Evolutionary conservation across 2,329 filamentous ascomycete species (phyloP), one percentile per base, ranked within the genome.

Genomic region (Diaporthe aspalathi): DNA sequence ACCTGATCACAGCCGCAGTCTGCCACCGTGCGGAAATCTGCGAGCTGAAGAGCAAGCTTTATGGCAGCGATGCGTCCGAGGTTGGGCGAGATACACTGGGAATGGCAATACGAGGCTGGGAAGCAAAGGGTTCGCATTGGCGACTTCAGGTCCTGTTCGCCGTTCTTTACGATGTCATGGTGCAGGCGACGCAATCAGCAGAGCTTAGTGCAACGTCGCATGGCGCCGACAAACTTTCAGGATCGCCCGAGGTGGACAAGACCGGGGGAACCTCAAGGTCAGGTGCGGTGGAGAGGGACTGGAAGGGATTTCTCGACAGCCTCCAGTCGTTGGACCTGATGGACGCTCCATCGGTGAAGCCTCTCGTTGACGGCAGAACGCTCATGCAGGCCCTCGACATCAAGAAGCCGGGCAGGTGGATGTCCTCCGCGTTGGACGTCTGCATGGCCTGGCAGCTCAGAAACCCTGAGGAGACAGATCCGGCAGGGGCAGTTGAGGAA

Each of bases 361-460:
- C 87, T 6, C 82, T 94, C 29, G 84, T 97, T 43, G 93, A 97
- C 77, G 95, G 96, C 20, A 92, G 88, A 49, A 84, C 91, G 67
- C 87, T 98, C 24, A 88, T 90, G 22, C 87, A 90, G 73, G 89
- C 88, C 5, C 84, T 98, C 4, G 89, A 87, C 0, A 83, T 87
- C n/a, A 90, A 90, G 74, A 90, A 90, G 74, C 91, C 93, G 0
- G 94, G 94, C 1, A 90, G 86, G n/a, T 98, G 95, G 95, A 92
- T 97, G 87, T 90, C 90, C 68, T 86, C 87, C 56, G 94, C 94
- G 4, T 83, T 97, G 57, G 92, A 97, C 40, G 84, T 94, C 5
- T 93, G 94, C 73, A 89, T 97, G 81, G 90, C 91, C 73, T 98
- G 95, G 94, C 96, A 98, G 81, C 87, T 98, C 67, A 88, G 93